phyloP scores from a whole-genome alignment of 2,329 filamentous ascomycete species.

The Pestalotiopsis sp. region DNA sequence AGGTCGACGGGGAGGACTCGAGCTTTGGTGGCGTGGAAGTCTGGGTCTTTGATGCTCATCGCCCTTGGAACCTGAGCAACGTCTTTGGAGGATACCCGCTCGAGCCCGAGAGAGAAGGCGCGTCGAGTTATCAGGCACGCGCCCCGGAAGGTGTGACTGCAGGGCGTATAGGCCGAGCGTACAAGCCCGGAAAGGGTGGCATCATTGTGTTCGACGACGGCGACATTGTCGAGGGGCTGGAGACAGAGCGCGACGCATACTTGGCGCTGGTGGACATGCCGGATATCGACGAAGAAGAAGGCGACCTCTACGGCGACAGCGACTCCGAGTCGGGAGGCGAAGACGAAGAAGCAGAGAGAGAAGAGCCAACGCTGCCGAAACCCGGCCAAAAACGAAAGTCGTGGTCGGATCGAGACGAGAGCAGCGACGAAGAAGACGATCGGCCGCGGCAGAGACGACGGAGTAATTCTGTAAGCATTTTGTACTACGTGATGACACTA shows the following conservation, averaged over 20 bases:
- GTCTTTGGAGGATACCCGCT: slow-evolving; percentile 78
- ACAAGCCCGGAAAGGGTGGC: slow-evolving; percentile 79
- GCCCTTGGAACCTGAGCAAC: slow-evolving; percentile 94
- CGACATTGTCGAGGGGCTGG: slow-evolving; percentile 85
- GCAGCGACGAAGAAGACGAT: slow-evolving; percentile 72
- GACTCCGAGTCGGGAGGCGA: slow-evolving; percentile 61
- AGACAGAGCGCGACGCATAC: slow-evolving; percentile 77
- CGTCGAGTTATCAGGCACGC: slow-evolving; percentile 49
- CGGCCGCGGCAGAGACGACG: slow-evolving; percentile 78
- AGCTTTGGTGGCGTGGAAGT: slow-evolving; percentile 86
- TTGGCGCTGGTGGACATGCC: slow-evolving; percentile 89
- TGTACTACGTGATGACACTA: slow-evolving; percentile 17
- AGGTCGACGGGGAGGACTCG: slow-evolving; percentile 65
- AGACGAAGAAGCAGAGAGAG: slow-evolving; percentile 57
- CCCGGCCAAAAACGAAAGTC: slow-evolving; percentile 77
- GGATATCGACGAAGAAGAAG: slow-evolving; percentile 79
- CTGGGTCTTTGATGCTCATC: slow-evolving; percentile 89
- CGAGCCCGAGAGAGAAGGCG: slow-evolving; percentile 51
- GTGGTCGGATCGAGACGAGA: slow-evolving; percentile 71
- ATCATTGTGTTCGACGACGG: slow-evolving; percentile 96
- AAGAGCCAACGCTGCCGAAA: slow-evolving; percentile 49
- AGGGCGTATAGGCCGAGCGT: slow-evolving; percentile 72
- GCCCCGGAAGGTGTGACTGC: slow-evolving; percentile 69
- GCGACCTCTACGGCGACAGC: slow-evolving; percentile 61
- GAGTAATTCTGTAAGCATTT: slow-evolving; percentile 77